Percentiles rank a stretch among this genome's conserved stretches.
These are phyloP conservation scores for Bacterosira constricta DNA, from an alignment of 108 stramenopile genomes.

Conservation along the genomic window DNA sequence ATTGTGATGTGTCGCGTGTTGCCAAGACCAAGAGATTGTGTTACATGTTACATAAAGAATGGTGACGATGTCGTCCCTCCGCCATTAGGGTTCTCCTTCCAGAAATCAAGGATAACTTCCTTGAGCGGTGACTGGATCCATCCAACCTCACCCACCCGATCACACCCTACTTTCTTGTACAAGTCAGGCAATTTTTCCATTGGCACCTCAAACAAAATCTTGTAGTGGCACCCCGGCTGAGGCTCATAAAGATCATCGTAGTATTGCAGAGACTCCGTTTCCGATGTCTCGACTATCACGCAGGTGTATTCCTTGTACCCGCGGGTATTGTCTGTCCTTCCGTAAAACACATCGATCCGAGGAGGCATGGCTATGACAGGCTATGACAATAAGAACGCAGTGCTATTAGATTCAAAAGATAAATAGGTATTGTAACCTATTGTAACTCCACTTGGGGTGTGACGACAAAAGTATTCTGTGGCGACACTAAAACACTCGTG, in stretches of 20 bases:
- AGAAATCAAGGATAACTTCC: slow-evolving; percentile 15
- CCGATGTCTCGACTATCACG: slow-evolving; percentile 11
- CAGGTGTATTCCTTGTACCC: slow-evolving; percentile 23
- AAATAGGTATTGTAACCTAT: too few species aligned
- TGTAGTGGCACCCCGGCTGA: not conserved
- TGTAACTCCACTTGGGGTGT: too few species aligned
- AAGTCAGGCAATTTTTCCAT: not conserved
- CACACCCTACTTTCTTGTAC: not conserved
- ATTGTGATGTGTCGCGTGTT: too few species aligned
- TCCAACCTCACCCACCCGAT: not conserved
- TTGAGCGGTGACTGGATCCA: slow-evolving; percentile 24
- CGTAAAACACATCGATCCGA: slow-evolving; percentile 31
- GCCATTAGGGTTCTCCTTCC: slow-evolving; percentile 11
- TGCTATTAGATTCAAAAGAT: too few species aligned
- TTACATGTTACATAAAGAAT: too few species aligned
- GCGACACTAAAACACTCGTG: too few species aligned
- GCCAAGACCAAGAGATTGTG: too few species aligned
- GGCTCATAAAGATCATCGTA: slow-evolving; percentile 26
- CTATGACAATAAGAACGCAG: too few species aligned
- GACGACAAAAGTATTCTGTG: too few species aligned
- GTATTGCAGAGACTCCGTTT: slow-evolving; percentile 19
- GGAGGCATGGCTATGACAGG: too few species aligned
- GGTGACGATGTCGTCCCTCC: too few species aligned
- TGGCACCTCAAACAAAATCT: slow-evolving; percentile 16
- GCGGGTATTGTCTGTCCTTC: slow-evolving; percentile 25